Conservation (phyloP, 495 filamentous ascomycete genomes). For the Penicillium fimorum region DNA sequence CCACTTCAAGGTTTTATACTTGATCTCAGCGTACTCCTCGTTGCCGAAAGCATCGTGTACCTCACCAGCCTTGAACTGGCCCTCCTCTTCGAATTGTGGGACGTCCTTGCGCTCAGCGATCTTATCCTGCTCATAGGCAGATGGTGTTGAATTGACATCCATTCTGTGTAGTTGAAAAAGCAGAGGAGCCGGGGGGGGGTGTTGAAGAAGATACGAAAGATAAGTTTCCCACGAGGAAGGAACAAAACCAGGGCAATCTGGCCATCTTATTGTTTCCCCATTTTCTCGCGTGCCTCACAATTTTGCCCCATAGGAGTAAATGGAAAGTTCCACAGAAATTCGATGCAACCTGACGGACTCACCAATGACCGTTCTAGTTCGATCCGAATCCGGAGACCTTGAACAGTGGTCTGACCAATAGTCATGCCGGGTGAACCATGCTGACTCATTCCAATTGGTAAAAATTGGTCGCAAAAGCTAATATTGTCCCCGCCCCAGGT, state of each 20-base stretch:
- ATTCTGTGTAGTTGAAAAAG: slow-evolving; percentile 17
- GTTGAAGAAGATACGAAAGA: not conserved
- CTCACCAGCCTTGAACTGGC: slow-evolving; percentile 36
- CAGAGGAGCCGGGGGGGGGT: not conserved
- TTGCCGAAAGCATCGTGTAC: slow-evolving; percentile 43
- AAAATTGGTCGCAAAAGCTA: not conserved
- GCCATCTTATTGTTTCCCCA: slow-evolving; percentile 9
- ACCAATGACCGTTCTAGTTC: slow-evolving; percentile 5
- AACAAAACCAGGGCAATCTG: not conserved
- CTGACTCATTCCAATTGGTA: slow-evolving; percentile 13
- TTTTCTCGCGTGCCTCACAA: not conserved
- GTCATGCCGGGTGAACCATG: not conserved
- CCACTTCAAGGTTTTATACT: slow-evolving; percentile 50
- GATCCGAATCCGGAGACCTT: slow-evolving; percentile 6
- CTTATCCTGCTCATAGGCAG: slow-evolving; percentile 25
- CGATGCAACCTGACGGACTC: slow-evolving; percentile 2
- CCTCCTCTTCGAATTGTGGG: slow-evolving; percentile 26
- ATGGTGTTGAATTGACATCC: slow-evolving; percentile 24
- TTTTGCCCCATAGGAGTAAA: slow-evolving; percentile 1
- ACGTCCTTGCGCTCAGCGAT: slow-evolving; percentile 20
- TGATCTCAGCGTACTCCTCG: slow-evolving; percentile 43
- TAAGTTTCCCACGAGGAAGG: not conserved
- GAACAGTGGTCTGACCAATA: not conserved
- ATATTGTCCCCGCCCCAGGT: not conserved
- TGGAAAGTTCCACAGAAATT: slow-evolving; percentile 8